Percentiles rank a stretch among this genome's conserved stretches.
Evolutionary conservation across 1,284 basidiomycete genomes (phyloP).

Genomic region (Melampsora larici-populina): DNA sequence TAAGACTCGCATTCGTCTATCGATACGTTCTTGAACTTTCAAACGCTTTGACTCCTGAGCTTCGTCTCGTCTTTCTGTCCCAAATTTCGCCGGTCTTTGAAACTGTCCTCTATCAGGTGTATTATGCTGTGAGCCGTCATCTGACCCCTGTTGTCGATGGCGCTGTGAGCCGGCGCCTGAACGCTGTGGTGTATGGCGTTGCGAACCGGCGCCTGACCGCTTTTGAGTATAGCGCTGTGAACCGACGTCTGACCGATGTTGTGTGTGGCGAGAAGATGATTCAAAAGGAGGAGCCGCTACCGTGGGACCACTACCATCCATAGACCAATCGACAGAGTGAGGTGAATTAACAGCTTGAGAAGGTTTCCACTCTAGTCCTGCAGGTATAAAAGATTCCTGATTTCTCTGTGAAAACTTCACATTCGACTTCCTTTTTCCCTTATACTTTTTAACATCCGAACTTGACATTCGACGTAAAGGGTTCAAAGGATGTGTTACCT

Average conservation of each 20-base stretch:
- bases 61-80: background rate
- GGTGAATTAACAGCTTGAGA: no score
- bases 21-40: background rate
- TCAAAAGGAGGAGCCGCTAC: no score
- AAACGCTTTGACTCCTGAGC: background rate
- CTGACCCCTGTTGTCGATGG: no score
- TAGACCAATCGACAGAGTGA: no score
- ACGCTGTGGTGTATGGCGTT: background rate
- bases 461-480: background rate
- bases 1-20: background rate
- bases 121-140: background rate
- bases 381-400: no score
- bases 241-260: no score
- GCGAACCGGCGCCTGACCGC: background rate
- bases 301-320: no score
- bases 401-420: no score
- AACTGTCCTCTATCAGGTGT: background rate
- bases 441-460: background rate
- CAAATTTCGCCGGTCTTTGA: background rate
- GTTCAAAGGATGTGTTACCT: background rate
- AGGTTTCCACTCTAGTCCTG: no score
- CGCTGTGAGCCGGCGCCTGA: no score
- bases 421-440: background rate
- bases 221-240: no score
- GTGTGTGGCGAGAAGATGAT: no score